Conservation (phyloP, 495 filamentous ascomycete species). For the Penicillium herquei region DNA sequence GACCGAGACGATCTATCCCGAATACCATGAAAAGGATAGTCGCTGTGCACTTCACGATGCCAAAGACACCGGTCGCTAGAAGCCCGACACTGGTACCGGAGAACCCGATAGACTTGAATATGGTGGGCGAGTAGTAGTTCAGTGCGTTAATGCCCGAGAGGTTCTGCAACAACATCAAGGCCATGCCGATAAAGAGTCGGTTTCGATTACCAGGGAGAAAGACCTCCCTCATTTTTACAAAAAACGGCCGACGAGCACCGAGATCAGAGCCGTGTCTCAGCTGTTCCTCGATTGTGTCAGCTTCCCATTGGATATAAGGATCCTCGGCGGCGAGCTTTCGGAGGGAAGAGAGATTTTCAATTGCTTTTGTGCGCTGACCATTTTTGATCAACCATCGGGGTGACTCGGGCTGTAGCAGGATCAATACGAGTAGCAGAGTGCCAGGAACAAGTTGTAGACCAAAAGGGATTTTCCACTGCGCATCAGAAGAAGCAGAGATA, state of each 20-base stretch:
- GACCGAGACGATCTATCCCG: constrained; percentile 63
- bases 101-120: constrained; percentile 34
- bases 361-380: constrained; percentile 60
- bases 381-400: constrained; percentile 62
- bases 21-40: constrained; percentile 61
- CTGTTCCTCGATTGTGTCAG: constrained; percentile 57
- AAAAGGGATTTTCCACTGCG: constrained; percentile 60
- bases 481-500: constrained; percentile 42
- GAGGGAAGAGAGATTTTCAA: constrained; percentile 46
- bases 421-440: constrained; percentile 50
- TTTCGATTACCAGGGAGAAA: constrained; percentile 56
- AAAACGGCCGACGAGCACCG: no score
- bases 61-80: constrained; percentile 45
- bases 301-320: constrained; percentile 57
- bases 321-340: constrained; percentile 51
- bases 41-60: constrained; percentile 44
- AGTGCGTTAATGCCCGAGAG: constrained; percentile 31
- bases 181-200: constrained; percentile 45
- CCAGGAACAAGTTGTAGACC: constrained; percentile 61
- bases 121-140: constrained; percentile 27
- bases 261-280: constrained; percentile 60
- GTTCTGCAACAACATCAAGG: constrained; percentile 27
- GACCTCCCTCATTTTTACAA: constrained; percentile 66
- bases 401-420: constrained; percentile 58
- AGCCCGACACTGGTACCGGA: constrained; percentile 31